Evolutionary conservation across 2,329 filamentous ascomycete genomes (phyloP), one percentile per base, ranked within the genome.

Genomic region (Monilinia polystroma): DNA sequence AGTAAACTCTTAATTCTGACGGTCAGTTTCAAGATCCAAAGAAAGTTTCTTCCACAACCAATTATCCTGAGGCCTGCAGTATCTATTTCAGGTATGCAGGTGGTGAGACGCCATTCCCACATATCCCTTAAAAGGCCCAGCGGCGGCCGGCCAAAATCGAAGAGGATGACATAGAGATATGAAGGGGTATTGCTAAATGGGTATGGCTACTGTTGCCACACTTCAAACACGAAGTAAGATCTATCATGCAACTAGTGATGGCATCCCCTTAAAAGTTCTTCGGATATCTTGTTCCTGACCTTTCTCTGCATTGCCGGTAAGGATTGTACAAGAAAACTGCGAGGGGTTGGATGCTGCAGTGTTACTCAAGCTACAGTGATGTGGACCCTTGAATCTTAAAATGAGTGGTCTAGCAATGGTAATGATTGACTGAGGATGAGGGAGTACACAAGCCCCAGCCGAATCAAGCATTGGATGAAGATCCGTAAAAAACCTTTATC

Each of bases 241-340:
- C 53, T 53, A 26, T 29, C n/a, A 47, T 32, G 38, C 11, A 14
- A 10, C 29, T 41, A 18, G 26, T 35, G 14, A 45, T 14, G 14
- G 35, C 20, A 38, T 38, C 41, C 52, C 35, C 14, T 26, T 59
- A 45, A 18, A 14, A 12, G 2, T 14, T 32, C 54, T 11, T 56
- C 38, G 54, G 16, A 60, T 56, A 66, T 66, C 47, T 54, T 52
- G 35, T 41, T 60, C 2, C 14, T 62, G 47, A 26, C 45, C 38
- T 8, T 66, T 54, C 18, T 60, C 35, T 32, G 45, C 47, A 60
- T 45, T 64, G 35, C 26, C 49, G 49, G 64, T 38, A 62, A 53
- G 43, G 4, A 12, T 7, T 16, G 20, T 26, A 14, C 14, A 6
- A 20, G n/a, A 14, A 12, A 54, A 18, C 14, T 55, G 7, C 23